These are phyloP conservation scores for Zea luxurians DNA, from an alignment of 176 grass and related monocot species.

Conservation along the genomic window DNA sequence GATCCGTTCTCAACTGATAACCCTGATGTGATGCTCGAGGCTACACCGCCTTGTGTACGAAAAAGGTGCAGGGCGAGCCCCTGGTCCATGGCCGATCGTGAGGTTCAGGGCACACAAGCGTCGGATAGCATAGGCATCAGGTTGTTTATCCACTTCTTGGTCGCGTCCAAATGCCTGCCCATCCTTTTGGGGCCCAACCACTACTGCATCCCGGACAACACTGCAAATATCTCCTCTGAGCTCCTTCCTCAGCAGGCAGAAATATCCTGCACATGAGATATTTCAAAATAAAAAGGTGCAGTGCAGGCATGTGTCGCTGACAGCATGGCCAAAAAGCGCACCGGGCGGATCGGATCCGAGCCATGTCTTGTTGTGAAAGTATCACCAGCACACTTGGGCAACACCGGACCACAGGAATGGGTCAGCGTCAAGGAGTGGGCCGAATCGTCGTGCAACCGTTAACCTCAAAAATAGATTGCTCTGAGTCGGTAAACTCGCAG, in stretches of 20 bases:
- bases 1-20: constrained; percentile 19
- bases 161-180: constrained; percentile 9
- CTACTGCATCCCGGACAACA: background rate
- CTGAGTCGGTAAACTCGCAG: background rate
- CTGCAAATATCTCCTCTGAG: constrained; percentile 29
- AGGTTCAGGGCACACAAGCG: constrained; percentile 22
- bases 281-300: constrained; percentile 32
- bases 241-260: constrained; percentile 20
- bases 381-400: constrained; percentile 20
- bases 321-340: constrained; percentile 43
- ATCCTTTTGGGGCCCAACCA: constrained; percentile 16
- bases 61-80: constrained; percentile 32
- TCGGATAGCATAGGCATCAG: constrained; percentile 24
- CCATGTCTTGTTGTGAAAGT: constrained; percentile 11
- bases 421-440: constrained; percentile 27
- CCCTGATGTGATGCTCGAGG: background rate
- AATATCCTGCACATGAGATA: constrained; percentile 38
- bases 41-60: constrained; percentile 21
- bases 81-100: constrained; percentile 44
- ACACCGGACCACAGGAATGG: constrained; percentile 33
- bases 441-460: constrained; percentile 17
- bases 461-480: constrained; percentile 42
- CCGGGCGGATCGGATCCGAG: constrained; percentile 1
- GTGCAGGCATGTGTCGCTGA: constrained; percentile 6
- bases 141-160: background rate